Percentiles rank a stretch among this genome's conserved stretches.
Conservation (phyloP, 1,139 yeast species). For the Tardiomyces digboiensis region DNA sequence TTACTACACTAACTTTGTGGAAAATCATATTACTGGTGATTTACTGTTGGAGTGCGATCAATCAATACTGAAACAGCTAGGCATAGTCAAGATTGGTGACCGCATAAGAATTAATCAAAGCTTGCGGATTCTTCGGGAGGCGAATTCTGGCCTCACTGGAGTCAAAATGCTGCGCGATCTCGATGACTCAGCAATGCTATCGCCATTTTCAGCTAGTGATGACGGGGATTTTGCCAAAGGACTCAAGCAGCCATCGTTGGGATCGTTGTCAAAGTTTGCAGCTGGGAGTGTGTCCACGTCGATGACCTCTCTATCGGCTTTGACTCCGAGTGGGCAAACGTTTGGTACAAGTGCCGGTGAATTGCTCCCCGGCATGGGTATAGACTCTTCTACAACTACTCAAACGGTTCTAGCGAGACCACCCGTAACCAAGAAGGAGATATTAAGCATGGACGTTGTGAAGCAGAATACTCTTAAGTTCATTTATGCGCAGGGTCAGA, state of each 20-base stretch:
- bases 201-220: background rate
- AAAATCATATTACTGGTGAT: conserved; percentile 50
- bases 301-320: background rate
- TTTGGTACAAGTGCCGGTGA: background rate
- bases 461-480: conserved; percentile 47
- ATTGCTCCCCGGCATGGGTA: background rate
- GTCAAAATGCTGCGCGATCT: background rate
- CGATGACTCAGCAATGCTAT: background rate
- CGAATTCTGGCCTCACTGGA: conserved; percentile 18
- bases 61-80: conserved; percentile 62
- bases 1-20: conserved; percentile 21
- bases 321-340: background rate
- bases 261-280: background rate
- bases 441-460: background rate
- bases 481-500: conserved; percentile 51
- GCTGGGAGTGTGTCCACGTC: background rate
- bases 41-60: conserved; percentile 58
- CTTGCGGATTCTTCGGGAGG: conserved; percentile 19
- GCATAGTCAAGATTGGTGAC: conserved; percentile 75
- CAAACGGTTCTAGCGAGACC: background rate
- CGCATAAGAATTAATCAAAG: conserved; percentile 57
- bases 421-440: background rate
- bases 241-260: background rate
- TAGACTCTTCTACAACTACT: background rate
- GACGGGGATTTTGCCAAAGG: background rate